These are phyloP conservation scores for Cairneyella variabilis DNA, from an alignment of 495 filamentous ascomycete genomes.

Conservation along the genomic window DNA sequence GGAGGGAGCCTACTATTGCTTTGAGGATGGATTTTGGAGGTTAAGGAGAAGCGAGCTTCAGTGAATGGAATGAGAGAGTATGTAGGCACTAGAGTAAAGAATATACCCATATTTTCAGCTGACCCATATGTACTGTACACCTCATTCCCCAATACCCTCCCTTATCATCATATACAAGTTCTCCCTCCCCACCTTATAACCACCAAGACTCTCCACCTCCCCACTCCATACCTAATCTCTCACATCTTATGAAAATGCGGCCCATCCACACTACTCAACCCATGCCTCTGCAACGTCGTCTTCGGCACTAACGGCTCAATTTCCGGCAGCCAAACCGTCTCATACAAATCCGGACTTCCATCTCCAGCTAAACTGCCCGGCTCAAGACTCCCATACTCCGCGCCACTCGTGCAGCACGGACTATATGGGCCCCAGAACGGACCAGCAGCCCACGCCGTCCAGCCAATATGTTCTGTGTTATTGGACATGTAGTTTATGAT, in stretches of 20 bases:
- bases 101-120: no score
- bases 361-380: conserved; percentile 40
- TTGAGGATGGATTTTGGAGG: conserved; percentile 85
- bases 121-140: no score
- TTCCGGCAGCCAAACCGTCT: conserved; percentile 39
- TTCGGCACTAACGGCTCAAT: conserved; percentile 39
- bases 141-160: no score
- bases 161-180: no score
- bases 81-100: no score
- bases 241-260: no score
- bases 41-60: no score
- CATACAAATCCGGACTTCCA: conserved; percentile 42
- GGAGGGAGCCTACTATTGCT: conserved; percentile 79
- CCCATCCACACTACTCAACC: neutral
- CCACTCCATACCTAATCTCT: no score
- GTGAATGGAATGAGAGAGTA: no score
- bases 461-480: conserved; percentile 48
- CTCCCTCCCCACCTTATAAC: no score
- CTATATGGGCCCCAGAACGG: conserved; percentile 45
- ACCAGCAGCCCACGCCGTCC: conserved; percentile 51
- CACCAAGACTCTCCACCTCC: no score
- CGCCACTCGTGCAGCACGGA: conserved; percentile 44
- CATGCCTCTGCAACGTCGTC: neutral
- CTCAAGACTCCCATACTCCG: conserved; percentile 42
- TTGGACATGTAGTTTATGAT: conserved; percentile 45